A percentile compares a stretch with the other conserved stretches of the same genome.
phyloP scores from a whole-genome alignment of 805 yeast species.

The Candida hungchunana region DNA sequence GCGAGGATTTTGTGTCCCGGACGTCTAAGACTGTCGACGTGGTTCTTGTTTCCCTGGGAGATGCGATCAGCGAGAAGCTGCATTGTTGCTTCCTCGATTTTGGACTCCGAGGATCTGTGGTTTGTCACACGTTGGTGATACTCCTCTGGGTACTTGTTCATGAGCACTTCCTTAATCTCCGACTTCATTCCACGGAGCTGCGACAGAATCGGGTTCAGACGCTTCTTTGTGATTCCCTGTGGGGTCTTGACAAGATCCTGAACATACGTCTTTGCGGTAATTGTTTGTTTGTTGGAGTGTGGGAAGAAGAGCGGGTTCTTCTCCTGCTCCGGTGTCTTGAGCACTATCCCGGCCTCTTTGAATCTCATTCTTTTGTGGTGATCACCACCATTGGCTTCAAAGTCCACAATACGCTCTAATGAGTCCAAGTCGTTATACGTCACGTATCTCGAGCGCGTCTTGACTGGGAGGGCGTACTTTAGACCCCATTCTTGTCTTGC shows the following conservation, averaged over 20 bases:
- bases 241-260: conserved; percentile 4
- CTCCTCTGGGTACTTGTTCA: conserved; percentile 44
- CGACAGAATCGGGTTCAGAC: conserved; percentile 7
- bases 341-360: conserved; percentile 57
- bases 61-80: conserved; percentile 29
- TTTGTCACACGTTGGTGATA: conserved; percentile 23
- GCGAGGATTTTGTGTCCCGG: conserved; percentile 42
- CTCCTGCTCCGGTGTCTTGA: conserved; percentile 19
- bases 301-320: conserved; percentile 34
- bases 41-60: conserved; percentile 7
- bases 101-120: conserved; percentile 15
- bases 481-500: conserved; percentile 73
- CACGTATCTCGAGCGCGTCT: conserved; percentile 53
- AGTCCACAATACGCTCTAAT: conserved; percentile 62
- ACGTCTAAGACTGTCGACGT: conserved; percentile 7
- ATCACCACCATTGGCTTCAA: conserved; percentile 57
- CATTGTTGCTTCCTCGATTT: conserved; percentile 20
- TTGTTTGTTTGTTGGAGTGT: conserved; percentile 22
- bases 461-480: conserved; percentile 64
- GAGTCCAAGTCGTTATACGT: conserved; percentile 66
- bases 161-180: conserved; percentile 53
- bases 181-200: conserved; percentile 33
- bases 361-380: conserved; percentile 60
- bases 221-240: conserved; percentile 3
- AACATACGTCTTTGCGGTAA: too few relatives aligned